Base-by-base conservation (phyloP, 106 monocot species). In the Dioscorea zingiberensis region DNA sequence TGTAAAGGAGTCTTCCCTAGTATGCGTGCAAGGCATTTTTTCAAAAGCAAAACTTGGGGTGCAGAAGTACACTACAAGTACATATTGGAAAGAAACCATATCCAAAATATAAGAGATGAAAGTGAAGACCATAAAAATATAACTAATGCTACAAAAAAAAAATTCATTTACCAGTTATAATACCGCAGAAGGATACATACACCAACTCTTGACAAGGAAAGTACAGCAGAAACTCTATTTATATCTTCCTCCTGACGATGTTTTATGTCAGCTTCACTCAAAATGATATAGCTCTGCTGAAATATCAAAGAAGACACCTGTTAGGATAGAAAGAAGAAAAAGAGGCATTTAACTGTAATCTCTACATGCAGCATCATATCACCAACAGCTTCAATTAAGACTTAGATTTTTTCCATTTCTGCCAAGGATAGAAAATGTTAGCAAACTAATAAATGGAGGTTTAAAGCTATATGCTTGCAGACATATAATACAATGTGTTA, bases 161-260 rank as follows among this genome's bases (percentile, higher is more conserved):
- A 13, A n/a, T n/a, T 24, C 10, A 27, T 77, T 63, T 80, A 88
- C 88, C 88, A 89, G 48, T 89, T 75, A 69, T 81, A 85, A 74
- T 84, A 69, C 29, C 88, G 88, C 12, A 89, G 81, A 78, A 89
- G 84, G 48, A 84, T 75, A 26, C 81, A 81, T 55, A 84, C 81
- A 65, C 74, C 44, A 67, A 62, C 79, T 61, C 75, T 85, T 60
- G 78, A 62, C 48, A 89, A 82, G 24, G 85, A 89, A 66, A 89
- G 85, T 53, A 89, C 89, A 64, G 79, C 74, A 48, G 89, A 82
- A 27, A 89, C 82, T 61, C 85, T 89, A 71, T 19, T 79, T 72
- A 89, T 82, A 55, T 89, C 82, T 62, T 79, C 85, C 44, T 82
- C 79, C 65, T 89, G 89, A 17, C 68, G 76, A 32, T 69, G 74